Evolutionary conservation across 805 yeast genomes (phyloP).

Genomic region (Hanseniaspora lindneri): DNA sequence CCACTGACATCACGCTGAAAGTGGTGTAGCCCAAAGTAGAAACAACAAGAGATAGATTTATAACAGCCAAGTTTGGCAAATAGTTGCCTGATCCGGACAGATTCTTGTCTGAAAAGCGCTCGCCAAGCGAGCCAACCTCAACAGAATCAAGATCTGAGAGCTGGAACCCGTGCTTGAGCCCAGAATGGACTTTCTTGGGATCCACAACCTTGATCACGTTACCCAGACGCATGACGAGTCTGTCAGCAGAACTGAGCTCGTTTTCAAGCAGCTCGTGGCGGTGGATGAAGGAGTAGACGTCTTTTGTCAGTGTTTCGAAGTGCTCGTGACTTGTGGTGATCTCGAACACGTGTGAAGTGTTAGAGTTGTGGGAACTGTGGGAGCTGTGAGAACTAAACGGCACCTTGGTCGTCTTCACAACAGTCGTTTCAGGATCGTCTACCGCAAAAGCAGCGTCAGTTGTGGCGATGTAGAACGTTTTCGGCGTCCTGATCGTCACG

Average conservation of each 20-base stretch:
- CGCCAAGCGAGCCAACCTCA: conserved; percentile 29
- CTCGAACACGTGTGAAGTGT: too few species aligned
- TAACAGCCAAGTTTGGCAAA: conserved; percentile 41
- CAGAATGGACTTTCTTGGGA: conserved; percentile 77
- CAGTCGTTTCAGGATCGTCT: conserved; percentile 32
- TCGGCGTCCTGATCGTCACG: conserved; percentile 61
- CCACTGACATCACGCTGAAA: conserved; percentile 46
- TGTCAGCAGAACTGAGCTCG: conserved; percentile 50
- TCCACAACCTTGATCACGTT: conserved; percentile 57
- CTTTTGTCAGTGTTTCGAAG: conserved; percentile 43
- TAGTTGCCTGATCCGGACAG: conserved; percentile 45
- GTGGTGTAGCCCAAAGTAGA: conserved; percentile 63
- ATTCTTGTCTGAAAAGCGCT: background rate
- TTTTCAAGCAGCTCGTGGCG: conserved; percentile 68
- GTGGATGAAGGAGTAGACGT: conserved; percentile 45
- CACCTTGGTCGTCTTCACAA: conserved; percentile 56
- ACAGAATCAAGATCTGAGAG: conserved; percentile 40
- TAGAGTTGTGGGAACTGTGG: too few species aligned
- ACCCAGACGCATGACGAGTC: conserved; percentile 74
- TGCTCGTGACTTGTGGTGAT: too few species aligned
- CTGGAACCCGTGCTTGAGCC: conserved; percentile 76
- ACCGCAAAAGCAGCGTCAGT: conserved; percentile 40
- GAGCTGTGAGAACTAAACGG: too few species aligned
- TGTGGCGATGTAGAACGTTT: conserved; percentile 52
- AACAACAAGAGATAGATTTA: background rate